A percentile compares a stretch with the other conserved stretches of the same genome.
Conservation (phyloP, 805 yeast genomes). For the Wickerhamomyces mucosus region DNA sequence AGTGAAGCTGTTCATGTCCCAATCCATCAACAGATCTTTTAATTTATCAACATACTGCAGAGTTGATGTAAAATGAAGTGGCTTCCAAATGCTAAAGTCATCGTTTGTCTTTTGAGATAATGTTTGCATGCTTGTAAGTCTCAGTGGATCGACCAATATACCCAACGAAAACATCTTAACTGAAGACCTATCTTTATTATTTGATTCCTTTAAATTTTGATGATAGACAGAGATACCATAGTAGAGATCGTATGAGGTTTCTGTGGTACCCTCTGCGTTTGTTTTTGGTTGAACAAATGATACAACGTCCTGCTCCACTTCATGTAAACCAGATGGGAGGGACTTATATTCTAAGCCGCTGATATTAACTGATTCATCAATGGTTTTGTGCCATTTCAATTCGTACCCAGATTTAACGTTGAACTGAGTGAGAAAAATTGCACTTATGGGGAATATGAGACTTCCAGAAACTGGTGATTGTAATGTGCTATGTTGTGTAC, state of each 20-base stretch:
- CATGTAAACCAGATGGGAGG: conserved; percentile 64
- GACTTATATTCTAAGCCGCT: conserved; percentile 49
- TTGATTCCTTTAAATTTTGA: conserved; percentile 29
- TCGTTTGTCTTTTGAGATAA: background rate
- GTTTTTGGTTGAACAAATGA: conserved; percentile 35
- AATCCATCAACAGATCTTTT: conserved; percentile 18
- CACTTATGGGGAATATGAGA: conserved; percentile 29
- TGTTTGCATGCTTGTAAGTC: conserved; percentile 2
- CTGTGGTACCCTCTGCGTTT: conserved; percentile 6
- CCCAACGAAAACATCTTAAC: conserved; percentile 62
- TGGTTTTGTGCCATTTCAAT: conserved; percentile 31
- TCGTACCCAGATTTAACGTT: conserved; percentile 43
- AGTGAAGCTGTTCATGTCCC: conserved; percentile 15
- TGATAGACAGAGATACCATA: conserved; percentile 44
- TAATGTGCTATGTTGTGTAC: no score
- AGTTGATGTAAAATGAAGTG: conserved; percentile 30
- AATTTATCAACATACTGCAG: conserved; percentile 34
- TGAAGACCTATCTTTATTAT: conserved; percentile 26
- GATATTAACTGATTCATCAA: conserved; percentile 22
- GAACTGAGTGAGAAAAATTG: conserved; percentile 40
- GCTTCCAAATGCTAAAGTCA: conserved; percentile 27
- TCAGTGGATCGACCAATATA: conserved; percentile 38
- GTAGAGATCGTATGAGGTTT: conserved; percentile 14
- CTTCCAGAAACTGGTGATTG: no score
- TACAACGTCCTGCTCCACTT: conserved; percentile 39